phyloP scores from a whole-genome alignment of 371 early-diverging fungal species.

The Rhizopus arrhizus region DNA sequence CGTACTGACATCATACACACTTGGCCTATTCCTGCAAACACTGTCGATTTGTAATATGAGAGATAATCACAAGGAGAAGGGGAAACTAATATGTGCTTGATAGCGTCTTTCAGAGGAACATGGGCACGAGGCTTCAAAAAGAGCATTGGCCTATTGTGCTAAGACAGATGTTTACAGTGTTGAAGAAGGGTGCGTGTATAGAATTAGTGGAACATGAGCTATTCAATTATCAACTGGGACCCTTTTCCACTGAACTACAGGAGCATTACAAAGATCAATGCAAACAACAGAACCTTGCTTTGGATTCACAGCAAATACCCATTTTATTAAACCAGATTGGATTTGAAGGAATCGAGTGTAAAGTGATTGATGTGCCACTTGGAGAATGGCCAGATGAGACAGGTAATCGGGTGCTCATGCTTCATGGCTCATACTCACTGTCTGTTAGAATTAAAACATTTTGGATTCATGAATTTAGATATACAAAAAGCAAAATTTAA shows the following conservation, averaged over 20 bases:
- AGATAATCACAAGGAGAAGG: conserved; percentile 1
- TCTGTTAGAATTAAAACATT: conserved; percentile 44
- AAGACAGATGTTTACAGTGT: conserved; percentile 44
- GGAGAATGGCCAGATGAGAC: conserved; percentile 55
- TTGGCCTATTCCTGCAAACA: conserved; percentile 40
- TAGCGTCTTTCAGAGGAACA: conserved; percentile 48
- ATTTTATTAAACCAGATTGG: conserved; percentile 27
- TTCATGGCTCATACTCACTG: neutral
- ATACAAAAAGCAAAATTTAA: conserved; percentile 41
- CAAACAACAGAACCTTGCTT: conserved; percentile 26
- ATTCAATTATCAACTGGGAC: conserved; percentile 45
- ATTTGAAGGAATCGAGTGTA: conserved; percentile 30
- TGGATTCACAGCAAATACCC: conserved; percentile 20
- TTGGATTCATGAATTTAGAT: conserved; percentile 55
- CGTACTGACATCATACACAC: conserved; percentile 35
- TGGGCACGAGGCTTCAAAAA: conserved; percentile 32
- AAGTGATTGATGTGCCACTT: conserved; percentile 45
- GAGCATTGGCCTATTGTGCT: conserved; percentile 39
- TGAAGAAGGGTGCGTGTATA: conserved; percentile 46
- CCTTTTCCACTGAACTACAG: conserved; percentile 47
- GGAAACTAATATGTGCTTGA: neutral
- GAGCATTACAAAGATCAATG: conserved; percentile 37
- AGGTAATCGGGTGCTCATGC: conserved; percentile 21
- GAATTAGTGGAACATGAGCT: conserved; percentile 46
- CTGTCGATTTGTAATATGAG: conserved; percentile 42